Conservation (phyloP, 1,139 yeast species). For the Nakaseomyces bracarensis region DNA sequence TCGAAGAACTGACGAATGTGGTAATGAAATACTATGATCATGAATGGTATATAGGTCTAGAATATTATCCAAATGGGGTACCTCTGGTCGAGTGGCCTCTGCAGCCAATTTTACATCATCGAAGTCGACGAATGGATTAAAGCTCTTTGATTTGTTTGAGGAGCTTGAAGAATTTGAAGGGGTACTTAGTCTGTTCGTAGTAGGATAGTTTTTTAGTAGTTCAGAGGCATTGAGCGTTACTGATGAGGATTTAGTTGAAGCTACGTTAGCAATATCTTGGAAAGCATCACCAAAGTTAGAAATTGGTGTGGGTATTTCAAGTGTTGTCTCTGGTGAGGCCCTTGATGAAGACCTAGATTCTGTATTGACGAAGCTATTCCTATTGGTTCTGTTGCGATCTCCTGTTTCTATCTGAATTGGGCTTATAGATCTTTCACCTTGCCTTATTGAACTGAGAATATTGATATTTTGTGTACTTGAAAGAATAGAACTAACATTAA, state of each 20-base stretch:
- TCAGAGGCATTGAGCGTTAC: conserved; percentile 2
- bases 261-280: neutral
- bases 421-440: conserved; percentile 4
- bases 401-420: neutral
- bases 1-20: conserved; percentile 23
- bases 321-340: neutral
- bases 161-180: conserved; percentile 4
- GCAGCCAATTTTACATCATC: neutral
- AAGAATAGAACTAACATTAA: conserved; percentile 13
- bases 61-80: conserved; percentile 17
- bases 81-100: conserved; percentile 5
- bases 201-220: neutral
- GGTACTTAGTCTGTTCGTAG: neutral
- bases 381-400: neutral
- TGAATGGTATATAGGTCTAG: conserved; percentile 19
- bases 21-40: conserved; percentile 22
- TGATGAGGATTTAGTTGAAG: neutral
- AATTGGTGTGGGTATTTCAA: neutral
- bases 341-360: neutral
- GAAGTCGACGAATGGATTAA: conserved; percentile 4
- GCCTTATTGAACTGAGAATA: conserved; percentile 1
- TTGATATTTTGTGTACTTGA: conserved; percentile 9
- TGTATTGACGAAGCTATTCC: neutral
- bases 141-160: conserved; percentile 1
- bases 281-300: conserved; percentile 2